Evolutionary conservation across 2,329 filamentous ascomycete species (phyloP).

Genomic region (Fusarium subglutinans): DNA sequence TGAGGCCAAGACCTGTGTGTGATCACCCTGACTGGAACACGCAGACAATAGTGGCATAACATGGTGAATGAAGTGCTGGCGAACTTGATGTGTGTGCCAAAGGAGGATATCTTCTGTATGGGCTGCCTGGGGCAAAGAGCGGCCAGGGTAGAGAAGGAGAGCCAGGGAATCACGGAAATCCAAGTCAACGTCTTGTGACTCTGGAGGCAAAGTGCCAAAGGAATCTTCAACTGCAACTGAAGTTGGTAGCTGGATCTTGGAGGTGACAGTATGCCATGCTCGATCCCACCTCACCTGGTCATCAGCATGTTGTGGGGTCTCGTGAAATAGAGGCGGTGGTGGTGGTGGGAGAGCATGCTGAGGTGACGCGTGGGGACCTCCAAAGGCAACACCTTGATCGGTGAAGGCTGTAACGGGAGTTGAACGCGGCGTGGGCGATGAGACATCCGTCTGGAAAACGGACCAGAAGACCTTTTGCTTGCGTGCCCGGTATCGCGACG

Average conservation of each 20-base stretch:
- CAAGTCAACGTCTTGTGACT: slow-evolving; percentile 54
- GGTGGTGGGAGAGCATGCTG: slow-evolving; percentile 33
- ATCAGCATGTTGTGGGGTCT: slow-evolving; percentile 42
- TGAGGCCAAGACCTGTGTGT: slow-evolving; percentile 58
- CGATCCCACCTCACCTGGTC: slow-evolving; percentile 68
- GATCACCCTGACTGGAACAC: slow-evolving; percentile 54
- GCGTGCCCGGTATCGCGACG: slow-evolving; percentile 57
- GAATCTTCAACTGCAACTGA: slow-evolving; percentile 65
- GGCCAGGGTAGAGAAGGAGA: slow-evolving; percentile 61
- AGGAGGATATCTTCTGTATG: slow-evolving; percentile 65
- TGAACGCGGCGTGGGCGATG: slow-evolving; percentile 57
- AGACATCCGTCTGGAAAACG: slow-evolving; percentile 63
- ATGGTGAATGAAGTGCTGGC: slow-evolving; percentile 68
- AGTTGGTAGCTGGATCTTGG: slow-evolving; percentile 64
- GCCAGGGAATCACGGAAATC: slow-evolving; percentile 62
- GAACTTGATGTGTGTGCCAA: slow-evolving; percentile 70
- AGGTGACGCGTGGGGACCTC: slow-evolving; percentile 48
- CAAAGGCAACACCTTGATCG: slow-evolving; percentile 58
- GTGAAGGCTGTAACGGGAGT: slow-evolving; percentile 49
- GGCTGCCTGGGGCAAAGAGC: slow-evolving; percentile 57
- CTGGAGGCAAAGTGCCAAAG: slow-evolving; percentile 58
- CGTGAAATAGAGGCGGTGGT: slow-evolving; percentile 32
- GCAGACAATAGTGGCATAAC: slow-evolving; percentile 65
- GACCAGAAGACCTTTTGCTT: slow-evolving; percentile 63
- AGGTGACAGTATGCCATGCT: slow-evolving; percentile 70